Conservation (phyloP, 345 rosid species). For the Brassica juncea region DNA sequence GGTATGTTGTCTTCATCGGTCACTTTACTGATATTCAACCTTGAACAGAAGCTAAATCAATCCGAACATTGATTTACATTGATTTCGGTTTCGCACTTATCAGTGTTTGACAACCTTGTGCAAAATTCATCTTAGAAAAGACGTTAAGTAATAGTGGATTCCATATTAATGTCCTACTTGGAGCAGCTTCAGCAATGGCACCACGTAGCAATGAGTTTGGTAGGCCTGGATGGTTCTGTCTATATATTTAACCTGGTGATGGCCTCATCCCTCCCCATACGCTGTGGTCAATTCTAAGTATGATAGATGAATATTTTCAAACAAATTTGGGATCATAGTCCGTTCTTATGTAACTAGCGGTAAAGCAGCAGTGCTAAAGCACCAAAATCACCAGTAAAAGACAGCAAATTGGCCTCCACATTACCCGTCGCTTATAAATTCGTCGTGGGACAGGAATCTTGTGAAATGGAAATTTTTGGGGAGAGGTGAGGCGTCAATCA, state of each 20-base stretch:
- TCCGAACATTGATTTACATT: no score
- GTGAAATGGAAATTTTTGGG: constrained; percentile 76
- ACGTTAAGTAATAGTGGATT: no score
- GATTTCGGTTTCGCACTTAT: no score
- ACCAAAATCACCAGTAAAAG: constrained; percentile 81
- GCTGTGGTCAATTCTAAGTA: background rate
- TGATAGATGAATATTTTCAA: background rate
- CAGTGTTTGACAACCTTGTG: no score
- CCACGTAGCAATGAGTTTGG: no score
- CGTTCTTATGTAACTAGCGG: constrained; percentile 46
- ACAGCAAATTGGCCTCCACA: constrained; percentile 82
- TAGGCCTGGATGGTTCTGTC: constrained; percentile 38
- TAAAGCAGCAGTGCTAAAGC: constrained; percentile 60
- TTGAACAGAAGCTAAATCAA: no score
- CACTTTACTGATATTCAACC: no score
- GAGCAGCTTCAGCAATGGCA: background rate
- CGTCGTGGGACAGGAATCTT: constrained; percentile 88
- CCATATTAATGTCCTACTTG: no score
- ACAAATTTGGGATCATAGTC: constrained; percentile 11
- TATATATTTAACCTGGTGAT: constrained; percentile 79
- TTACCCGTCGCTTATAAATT: constrained; percentile 78
- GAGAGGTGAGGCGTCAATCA: constrained; percentile 45
- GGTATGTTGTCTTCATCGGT: no score
- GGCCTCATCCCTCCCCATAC: background rate
- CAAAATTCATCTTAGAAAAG: no score